Percentiles rank a stretch among this genome's conserved stretches.
phyloP scores from a whole-genome alignment of 2,329 filamentous ascomycete genomes.

The Dactylellina leptospora region DNA sequence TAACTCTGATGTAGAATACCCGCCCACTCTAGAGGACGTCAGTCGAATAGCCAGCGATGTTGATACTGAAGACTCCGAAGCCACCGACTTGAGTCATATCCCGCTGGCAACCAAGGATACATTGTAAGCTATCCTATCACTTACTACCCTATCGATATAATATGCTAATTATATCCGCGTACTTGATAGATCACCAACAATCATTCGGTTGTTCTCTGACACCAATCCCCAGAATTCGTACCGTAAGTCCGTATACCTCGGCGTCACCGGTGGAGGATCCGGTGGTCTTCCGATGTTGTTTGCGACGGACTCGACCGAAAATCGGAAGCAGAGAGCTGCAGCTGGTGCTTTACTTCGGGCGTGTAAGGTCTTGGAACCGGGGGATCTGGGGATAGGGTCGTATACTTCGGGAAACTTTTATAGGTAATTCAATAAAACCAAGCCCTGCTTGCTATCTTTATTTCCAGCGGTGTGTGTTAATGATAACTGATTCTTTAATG shows the following conservation, averaged over 20 bases:
- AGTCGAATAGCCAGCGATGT: constrained; percentile 5
- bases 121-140: constrained; percentile 44
- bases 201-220: constrained; percentile 60
- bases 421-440: no score
- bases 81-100: constrained; percentile 8
- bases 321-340: constrained; percentile 60
- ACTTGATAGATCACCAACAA: constrained; percentile 59
- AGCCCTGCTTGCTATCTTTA: no score
- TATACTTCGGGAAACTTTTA: no score
- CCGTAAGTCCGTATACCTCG: constrained; percentile 61
- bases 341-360: constrained; percentile 59
- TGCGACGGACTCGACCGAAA: constrained; percentile 61
- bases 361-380: constrained; percentile 58
- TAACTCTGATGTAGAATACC: constrained; percentile 11
- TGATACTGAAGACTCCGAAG: background rate
- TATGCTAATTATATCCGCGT: background rate
- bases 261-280: constrained; percentile 60
- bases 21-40: constrained; percentile 21
- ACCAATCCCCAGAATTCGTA: constrained; percentile 56
- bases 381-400: no score
- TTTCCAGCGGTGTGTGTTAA: constrained; percentile 55
- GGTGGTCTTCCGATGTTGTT: constrained; percentile 60
- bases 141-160: background rate
- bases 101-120: constrained; percentile 10
- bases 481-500: constrained; percentile 53